Base-by-base conservation (phyloP, 139 green algal species). In the Nannochloris sp. region DNA sequence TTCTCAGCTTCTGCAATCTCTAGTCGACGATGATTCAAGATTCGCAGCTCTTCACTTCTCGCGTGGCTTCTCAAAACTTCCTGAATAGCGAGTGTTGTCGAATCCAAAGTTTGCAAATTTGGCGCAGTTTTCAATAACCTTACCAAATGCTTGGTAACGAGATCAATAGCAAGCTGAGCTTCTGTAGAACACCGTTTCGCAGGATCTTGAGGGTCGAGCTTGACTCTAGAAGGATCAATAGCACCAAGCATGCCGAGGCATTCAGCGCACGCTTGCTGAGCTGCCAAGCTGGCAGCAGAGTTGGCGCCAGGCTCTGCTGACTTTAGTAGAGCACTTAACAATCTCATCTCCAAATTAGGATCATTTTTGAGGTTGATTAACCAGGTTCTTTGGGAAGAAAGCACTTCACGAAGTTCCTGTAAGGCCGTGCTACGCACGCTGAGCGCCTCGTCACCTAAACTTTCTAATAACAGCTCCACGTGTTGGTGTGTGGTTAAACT, bases 191-290 rank as follows among this genome's bases (percentile, higher is more conserved):
- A 14, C 59, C 14, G 37, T 34, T 15, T 32, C 6, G 33, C n/a
- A 15, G 37, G 33, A n/a, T 8, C 56, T 30, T 54, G 36, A 6
- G 79, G 70, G 32, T 75, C 53, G 5, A 87, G 31, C 0, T 31
- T 19, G 14, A 92, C 33, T 0, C 83, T 67, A 0, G 80, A 74
- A 1, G 89, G 89, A 72, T 95, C 89, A 12, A 93, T 69, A 5
- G 89, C 87, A 2, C 89, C 88, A 31, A 95, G 54, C 65, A 92
- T 55, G 7, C 89, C 89, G 65, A 95, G 73, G 71, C 81, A 91
- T 70, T 90, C 80, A 0, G 80, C 85, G 48, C 79, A 88, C 7
- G 54, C 44, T 81, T 90, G 80, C 44, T 72, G 74, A 4, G 71
- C 64, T 31, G 63, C 42, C 30, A 23, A 25, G 29, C 46, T 60